A percentile compares a stretch with the other conserved stretches of the same genome.
Conservation (phyloP, 805 yeast species). For the Lachancea sp. region DNA sequence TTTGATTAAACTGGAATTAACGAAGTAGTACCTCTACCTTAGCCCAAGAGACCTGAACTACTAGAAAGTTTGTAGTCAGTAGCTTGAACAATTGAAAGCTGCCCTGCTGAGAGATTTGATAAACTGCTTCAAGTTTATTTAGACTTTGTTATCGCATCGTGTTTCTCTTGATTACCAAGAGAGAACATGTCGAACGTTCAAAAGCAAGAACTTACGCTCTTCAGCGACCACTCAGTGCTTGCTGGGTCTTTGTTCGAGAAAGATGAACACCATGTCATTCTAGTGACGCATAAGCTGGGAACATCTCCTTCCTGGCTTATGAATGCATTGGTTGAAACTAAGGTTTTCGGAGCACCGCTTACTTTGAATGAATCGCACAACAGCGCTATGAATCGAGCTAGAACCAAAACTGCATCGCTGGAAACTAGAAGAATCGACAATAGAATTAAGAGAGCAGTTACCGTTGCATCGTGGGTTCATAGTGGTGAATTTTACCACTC, state of each 20-base stretch:
- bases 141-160: not conserved
- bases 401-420: constrained; percentile 1
- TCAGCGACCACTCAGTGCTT: constrained; percentile 43
- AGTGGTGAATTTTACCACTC: constrained; percentile 15
- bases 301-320: constrained; percentile 62
- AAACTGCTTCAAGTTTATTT: not conserved
- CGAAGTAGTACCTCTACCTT: no score
- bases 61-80: no score
- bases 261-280: constrained; percentile 24
- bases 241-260: constrained; percentile 19
- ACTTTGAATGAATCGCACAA: constrained; percentile 32
- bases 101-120: no score
- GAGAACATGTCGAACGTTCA: constrained; percentile 30
- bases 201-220: constrained; percentile 53
- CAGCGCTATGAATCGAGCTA: constrained; percentile 21
- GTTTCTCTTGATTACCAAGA: not conserved
- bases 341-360: constrained; percentile 40
- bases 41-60: no score
- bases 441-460: constrained; percentile 17
- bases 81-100: no score
- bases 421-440: constrained; percentile 1
- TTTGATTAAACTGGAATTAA: no score
- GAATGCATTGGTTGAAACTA: constrained; percentile 47
- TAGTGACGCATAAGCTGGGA: constrained; percentile 41
- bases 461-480: constrained; percentile 28